Conservation (phyloP, 257 asterid genomes). For the Nicotiana sylvestris region DNA sequence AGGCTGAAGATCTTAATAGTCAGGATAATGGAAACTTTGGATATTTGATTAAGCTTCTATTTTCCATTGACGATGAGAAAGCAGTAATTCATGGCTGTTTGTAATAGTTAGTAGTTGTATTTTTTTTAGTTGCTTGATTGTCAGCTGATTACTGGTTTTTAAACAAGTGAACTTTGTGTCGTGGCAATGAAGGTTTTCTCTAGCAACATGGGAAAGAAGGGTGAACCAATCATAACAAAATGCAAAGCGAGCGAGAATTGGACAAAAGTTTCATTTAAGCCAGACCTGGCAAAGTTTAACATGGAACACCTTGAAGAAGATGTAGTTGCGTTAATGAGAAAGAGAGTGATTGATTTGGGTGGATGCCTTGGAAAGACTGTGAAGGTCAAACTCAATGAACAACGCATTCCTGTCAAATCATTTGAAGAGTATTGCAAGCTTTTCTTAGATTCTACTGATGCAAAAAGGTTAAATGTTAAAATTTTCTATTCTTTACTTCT, state of each 20-base stretch:
- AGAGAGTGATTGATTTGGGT: slow-evolving; percentile 85
- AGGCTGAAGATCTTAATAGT: not conserved
- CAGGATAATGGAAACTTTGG: not conserved
- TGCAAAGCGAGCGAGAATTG: slow-evolving; percentile 82
- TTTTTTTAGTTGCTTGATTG: not conserved
- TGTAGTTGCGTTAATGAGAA: slow-evolving; percentile 89
- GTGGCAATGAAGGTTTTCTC: slow-evolving; percentile 61
- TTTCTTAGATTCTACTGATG: slow-evolving; percentile 48
- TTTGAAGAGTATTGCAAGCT: slow-evolving; percentile 79
- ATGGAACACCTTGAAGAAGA: slow-evolving; percentile 87
- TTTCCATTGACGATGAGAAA: not conserved
- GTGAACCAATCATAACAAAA: slow-evolving; percentile 65
- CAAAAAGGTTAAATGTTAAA: slow-evolving; percentile 46
- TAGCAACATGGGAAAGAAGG: slow-evolving; percentile 79
- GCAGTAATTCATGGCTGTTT: not conserved
- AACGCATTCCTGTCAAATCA: slow-evolving; percentile 60
- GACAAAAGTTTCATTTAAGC: slow-evolving; percentile 91
- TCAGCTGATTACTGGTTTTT: not conserved
- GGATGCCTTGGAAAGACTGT: slow-evolving; percentile 92
- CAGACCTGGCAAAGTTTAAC: slow-evolving; percentile 82
- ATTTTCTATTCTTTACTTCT: not conserved
- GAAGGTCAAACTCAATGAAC: slow-evolving; percentile 83
- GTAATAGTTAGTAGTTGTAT: not conserved
- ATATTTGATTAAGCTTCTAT: not conserved
- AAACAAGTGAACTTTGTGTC: not conserved